Evolutionary conservation across 495 filamentous ascomycete genomes (phyloP).

Genomic region (Hypoxylon fuscum): DNA sequence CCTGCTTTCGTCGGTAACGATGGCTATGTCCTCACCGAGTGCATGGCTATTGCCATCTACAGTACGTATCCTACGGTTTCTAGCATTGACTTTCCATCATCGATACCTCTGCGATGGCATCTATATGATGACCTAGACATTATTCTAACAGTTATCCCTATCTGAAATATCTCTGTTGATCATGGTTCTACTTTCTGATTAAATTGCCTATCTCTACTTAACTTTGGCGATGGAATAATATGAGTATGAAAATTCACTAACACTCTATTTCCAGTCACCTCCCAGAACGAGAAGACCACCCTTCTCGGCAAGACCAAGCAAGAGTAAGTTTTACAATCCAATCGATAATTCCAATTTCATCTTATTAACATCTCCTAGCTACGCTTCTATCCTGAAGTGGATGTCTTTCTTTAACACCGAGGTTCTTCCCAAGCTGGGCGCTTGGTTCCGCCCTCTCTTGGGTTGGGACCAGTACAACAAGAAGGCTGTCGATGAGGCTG

Average conservation of each 20-base stretch:
- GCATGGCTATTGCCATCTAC: constrained; percentile 96
- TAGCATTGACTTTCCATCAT: constrained; percentile 3
- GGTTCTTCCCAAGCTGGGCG: constrained; percentile 75
- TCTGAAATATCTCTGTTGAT: constrained; percentile 92
- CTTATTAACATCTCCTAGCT: constrained; percentile 54
- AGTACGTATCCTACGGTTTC: constrained; percentile 68
- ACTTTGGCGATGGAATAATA: constrained; percentile 33
- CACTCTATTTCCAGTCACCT: constrained; percentile 74
- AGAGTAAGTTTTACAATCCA: constrained; percentile 83
- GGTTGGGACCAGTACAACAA: constrained; percentile 93
- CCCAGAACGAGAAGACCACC: constrained; percentile 99
- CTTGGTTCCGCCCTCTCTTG: constrained; percentile 88
- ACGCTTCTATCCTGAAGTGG: constrained; percentile 96
- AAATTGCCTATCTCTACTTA: constrained; percentile 30
- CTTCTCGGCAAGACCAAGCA: constrained; percentile 99
- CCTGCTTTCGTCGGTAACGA: constrained; percentile 93
- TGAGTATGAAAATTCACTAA: constrained; percentile 46
- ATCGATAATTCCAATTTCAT: background rate
- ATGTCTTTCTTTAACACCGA: constrained; percentile 89
- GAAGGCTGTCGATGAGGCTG: constrained; percentile 86
- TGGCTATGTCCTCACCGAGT: constrained; percentile 88
- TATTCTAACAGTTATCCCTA: constrained; percentile 97
- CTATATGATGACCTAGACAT: constrained; percentile 78
- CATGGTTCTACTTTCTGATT: constrained; percentile 67
- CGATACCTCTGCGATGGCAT: constrained; percentile 38